Conservation (phyloP, 768 basidiomycete species). For the Gyrodon lividus region DNA sequence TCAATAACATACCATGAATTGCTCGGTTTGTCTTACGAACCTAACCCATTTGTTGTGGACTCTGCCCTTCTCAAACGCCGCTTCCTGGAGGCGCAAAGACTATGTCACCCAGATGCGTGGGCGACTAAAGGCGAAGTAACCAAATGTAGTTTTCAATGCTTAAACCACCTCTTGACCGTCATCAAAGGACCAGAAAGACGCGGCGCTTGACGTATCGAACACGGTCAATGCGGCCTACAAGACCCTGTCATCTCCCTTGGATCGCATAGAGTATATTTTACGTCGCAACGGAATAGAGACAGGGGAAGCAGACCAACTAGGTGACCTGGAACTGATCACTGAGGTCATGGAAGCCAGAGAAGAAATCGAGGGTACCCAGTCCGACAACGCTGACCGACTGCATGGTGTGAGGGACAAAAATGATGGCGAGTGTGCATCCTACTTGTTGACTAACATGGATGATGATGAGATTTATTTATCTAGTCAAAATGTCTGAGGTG, state of each 20-base stretch:
- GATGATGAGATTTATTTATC: background rate
- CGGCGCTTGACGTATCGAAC: slow-evolving; percentile 51
- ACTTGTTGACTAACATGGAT: background rate
- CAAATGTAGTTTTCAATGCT: slow-evolving; percentile 1
- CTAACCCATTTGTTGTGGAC: slow-evolving; percentile 75
- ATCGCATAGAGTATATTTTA: slow-evolving; percentile 81
- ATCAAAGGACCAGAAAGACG: slow-evolving; percentile 22
- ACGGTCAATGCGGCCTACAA: slow-evolving; percentile 82
- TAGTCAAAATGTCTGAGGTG: slow-evolving; percentile 54
- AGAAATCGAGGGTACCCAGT: slow-evolving; percentile 57
- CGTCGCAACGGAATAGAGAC: slow-evolving; percentile 54
- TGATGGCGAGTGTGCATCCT: slow-evolving; percentile 41
- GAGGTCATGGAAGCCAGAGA: slow-evolving; percentile 82
- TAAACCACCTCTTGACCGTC: slow-evolving; percentile 8
- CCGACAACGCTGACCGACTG: slow-evolving; percentile 48
- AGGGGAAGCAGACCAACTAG: slow-evolving; percentile 68
- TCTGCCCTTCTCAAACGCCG: slow-evolving; percentile 53
- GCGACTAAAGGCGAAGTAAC: slow-evolving; percentile 60
- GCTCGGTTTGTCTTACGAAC: slow-evolving; percentile 57
- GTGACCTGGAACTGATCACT: slow-evolving; percentile 68
- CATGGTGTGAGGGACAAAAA: slow-evolving; percentile 53
- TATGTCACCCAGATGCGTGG: slow-evolving; percentile 89
- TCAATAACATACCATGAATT: slow-evolving; percentile 64
- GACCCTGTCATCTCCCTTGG: slow-evolving; percentile 67
- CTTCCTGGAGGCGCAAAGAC: slow-evolving; percentile 70